phyloP scores from a whole-genome alignment of 495 filamentous ascomycete genomes.

The Penicillium maclennaniae region DNA sequence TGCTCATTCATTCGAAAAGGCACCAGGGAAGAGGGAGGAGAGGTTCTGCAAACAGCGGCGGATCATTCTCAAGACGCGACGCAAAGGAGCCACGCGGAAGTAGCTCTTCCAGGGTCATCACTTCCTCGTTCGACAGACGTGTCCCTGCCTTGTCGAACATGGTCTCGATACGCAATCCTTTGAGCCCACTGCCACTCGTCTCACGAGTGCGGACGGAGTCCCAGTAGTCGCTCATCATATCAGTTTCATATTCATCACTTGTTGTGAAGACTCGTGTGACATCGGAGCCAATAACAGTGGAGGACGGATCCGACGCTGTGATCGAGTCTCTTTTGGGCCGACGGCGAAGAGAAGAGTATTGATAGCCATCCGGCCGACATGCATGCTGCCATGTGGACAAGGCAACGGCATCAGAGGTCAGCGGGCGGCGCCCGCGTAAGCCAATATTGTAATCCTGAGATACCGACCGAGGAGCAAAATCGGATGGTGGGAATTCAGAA shows the following conservation, averaged over 20 bases:
- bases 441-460: slow-evolving; percentile 27
- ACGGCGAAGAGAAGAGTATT: slow-evolving; percentile 31
- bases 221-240: slow-evolving; percentile 86
- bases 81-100: slow-evolving; percentile 42
- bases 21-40: slow-evolving; percentile 46
- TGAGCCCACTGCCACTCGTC: slow-evolving; percentile 55
- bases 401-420: slow-evolving; percentile 31
- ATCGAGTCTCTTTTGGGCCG: slow-evolving; percentile 45
- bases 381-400: slow-evolving; percentile 26
- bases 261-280: slow-evolving; percentile 71
- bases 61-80: slow-evolving; percentile 26
- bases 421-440: slow-evolving; percentile 18
- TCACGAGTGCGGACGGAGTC: slow-evolving; percentile 84
- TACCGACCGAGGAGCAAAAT: slow-evolving; percentile 22
- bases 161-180: slow-evolving; percentile 66
- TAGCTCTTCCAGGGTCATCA: slow-evolving; percentile 54
- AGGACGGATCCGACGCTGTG: slow-evolving; percentile 65
- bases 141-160: slow-evolving; percentile 81
- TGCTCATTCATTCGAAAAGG: slow-evolving; percentile 10
- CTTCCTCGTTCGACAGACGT: slow-evolving; percentile 51
- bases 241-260: slow-evolving; percentile 80
- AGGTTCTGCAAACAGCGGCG: slow-evolving; percentile 32
- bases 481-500: slow-evolving; percentile 10
- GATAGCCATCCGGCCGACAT: slow-evolving; percentile 8
- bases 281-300: slow-evolving; percentile 81